Base-by-base conservation (phyloP, 495 filamentous ascomycete species). In the Hypomontagnella submonticulosa region DNA sequence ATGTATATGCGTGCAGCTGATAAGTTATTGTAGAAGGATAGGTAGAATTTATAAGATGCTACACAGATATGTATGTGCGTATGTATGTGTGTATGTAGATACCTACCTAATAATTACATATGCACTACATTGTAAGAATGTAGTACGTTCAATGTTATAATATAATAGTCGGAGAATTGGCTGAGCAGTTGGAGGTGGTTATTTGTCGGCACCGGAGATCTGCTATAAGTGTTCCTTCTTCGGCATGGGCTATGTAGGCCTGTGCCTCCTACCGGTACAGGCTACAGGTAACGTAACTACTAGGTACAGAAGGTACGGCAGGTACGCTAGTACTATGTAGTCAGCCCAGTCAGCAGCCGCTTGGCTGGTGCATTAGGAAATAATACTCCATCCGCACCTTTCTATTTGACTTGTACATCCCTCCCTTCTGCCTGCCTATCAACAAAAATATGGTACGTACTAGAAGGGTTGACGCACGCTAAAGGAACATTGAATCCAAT, bases 401-500 rank as follows among this genome's bases (percentile, higher is more conserved):
- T 27, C 6, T 2, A 2, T 27, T 27, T 27, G 3, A 27, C 6
- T 11, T 43, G 4, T 13, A 4, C 13, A 13, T 41, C 13, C 7
- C 4, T 4, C n/a, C 12, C 40, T 13, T 18, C n/a, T 30, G 38
- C 2, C 5, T 50, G 23, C 54, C 43, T 48, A 33, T 48, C 37
- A 51, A 34, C 9, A 27, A 4, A 32, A 15, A 20, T 2, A 37
- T 46, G 43, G 61, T 34, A 58, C 41, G 47, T 65, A 59, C 38
- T 41, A 19, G 34, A 65, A 53, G 42, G 42, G 34, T 60, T 40
- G 63, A 65, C 41, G 15, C 47, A 41, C 54, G 54, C 61, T 65
- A 65, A 65, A 34, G 40, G 27, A 63, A n/a, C n/a, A n/a, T n/a
- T n/a, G n/a, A n/a, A 63, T 63, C 61, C 52, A 63, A 57, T 63